A percentile compares a stretch with the other conserved stretches of the same genome.
Conservation (phyloP, 1,284 basidiomycete species). For the Sanghuangporus weigelae region DNA sequence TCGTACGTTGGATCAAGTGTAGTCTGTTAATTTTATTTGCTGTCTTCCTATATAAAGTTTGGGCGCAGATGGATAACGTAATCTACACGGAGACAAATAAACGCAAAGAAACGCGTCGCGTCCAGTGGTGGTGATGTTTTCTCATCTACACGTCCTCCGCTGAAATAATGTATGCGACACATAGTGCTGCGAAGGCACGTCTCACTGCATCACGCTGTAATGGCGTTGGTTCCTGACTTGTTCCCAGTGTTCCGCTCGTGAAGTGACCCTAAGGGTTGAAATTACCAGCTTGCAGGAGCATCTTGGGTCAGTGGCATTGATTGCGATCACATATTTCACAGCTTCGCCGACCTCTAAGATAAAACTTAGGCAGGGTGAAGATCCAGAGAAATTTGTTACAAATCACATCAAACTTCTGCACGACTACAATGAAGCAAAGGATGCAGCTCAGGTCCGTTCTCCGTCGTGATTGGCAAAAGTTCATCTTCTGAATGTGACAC, state of each 20-base stretch:
- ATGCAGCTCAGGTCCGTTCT: constrained; percentile 60
- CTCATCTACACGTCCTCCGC: not conserved
- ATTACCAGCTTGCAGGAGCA: constrained; percentile 8
- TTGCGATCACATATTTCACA: not conserved
- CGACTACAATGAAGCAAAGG: constrained; percentile 75
- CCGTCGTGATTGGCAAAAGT: not conserved
- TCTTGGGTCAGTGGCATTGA: constrained; percentile 5
- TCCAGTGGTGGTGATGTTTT: not conserved
- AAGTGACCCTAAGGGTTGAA: constrained; percentile 5
- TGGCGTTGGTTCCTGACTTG: not conserved
- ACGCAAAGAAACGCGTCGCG: constrained; percentile 3
- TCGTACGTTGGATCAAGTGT: not conserved
- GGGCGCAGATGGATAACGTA: too few species aligned
- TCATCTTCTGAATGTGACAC: not conserved
- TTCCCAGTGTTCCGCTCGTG: not conserved
- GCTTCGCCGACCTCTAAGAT: not conserved
- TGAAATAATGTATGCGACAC: not conserved
- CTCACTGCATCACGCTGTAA: not conserved
- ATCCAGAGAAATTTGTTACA: constrained; percentile 62
- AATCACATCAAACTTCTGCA: constrained; percentile 69
- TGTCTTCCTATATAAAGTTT: not conserved
- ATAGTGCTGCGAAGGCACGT: not conserved
- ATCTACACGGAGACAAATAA: not conserved
- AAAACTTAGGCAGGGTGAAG: constrained; percentile 36
- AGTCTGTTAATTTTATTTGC: not conserved